A percentile compares a stretch with the other conserved stretches of the same genome.
phyloP scores from a whole-genome alignment of 495 filamentous ascomycete species.

The Saxophila tyrrhenica region DNA sequence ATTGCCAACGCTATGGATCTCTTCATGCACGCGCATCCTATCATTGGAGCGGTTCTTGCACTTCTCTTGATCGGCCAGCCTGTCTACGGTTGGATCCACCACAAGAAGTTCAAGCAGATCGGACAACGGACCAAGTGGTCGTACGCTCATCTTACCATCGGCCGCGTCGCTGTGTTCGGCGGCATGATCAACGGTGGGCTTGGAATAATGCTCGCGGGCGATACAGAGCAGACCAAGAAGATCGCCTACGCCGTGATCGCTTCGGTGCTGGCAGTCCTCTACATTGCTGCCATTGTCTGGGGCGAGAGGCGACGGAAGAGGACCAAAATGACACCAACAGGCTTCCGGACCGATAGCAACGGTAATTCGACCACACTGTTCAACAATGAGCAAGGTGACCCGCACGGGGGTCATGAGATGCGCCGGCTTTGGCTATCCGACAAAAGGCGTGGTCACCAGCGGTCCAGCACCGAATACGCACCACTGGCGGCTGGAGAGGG shows the following conservation, averaged over 20 bases:
- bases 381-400: no score
- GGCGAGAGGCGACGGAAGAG: conserved; percentile 20
- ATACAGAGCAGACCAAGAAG: neutral
- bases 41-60: conserved; percentile 31
- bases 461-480: neutral
- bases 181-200: conserved; percentile 34
- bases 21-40: conserved; percentile 23
- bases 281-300: conserved; percentile 18
- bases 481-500: neutral
- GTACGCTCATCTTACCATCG: conserved; percentile 29
- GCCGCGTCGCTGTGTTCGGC: conserved; percentile 26
- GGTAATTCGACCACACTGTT: no score
- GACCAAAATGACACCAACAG: neutral
- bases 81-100: conserved; percentile 29
- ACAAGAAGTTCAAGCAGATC: conserved; percentile 29
- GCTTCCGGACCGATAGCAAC: neutral
- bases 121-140: conserved; percentile 26
- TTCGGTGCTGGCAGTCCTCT: conserved; percentile 14
- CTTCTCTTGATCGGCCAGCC: conserved; percentile 29
- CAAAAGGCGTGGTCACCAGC: neutral
- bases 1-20: conserved; percentile 22
- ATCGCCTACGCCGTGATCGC: conserved; percentile 17
- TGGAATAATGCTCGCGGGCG: conserved; percentile 23
- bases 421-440: neutral
- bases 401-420: neutral